Evolutionary conservation across 257 asterid species (phyloP).

Genomic region (Solanum raphanifolium): DNA sequence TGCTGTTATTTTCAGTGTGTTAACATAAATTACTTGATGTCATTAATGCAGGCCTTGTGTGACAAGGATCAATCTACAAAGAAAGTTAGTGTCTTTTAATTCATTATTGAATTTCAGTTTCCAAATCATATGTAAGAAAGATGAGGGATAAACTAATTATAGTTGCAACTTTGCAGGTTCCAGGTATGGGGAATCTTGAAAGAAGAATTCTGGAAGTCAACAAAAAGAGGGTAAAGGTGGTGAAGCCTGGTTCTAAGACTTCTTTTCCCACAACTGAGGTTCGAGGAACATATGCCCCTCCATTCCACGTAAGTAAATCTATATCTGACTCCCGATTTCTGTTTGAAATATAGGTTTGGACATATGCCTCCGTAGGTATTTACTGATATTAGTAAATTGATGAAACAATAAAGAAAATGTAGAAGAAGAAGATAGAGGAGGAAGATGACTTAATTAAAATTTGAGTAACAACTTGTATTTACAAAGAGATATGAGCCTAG

Average conservation of each 20-base stretch:
- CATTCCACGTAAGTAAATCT: slow-evolving; percentile 66
- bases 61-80: slow-evolving; percentile 83
- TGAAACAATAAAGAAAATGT: not conserved
- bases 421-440: not conserved
- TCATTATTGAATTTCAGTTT: not conserved
- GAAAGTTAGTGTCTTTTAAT: slow-evolving; percentile 34
- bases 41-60: slow-evolving; percentile 52
- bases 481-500: not conserved
- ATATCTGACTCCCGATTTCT: not conserved
- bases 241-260: slow-evolving; percentile 93
- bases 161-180: slow-evolving; percentile 35
- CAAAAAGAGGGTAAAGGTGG: slow-evolving; percentile 74
- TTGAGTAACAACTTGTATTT: not conserved
- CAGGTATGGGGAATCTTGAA: slow-evolving; percentile 73
- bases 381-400: not conserved
- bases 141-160: not conserved
- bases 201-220: slow-evolving; percentile 86
- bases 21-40: not conserved
- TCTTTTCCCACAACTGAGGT: slow-evolving; percentile 86
- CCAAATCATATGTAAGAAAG: not conserved
- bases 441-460: not conserved
- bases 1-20: not conserved
- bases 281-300: slow-evolving; percentile 87
- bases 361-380: not conserved
- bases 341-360: not conserved